These are phyloP conservation scores for Phytophthora palmivora DNA, from an alignment of 352 stramenopile species.

Conservation along the genomic window DNA sequence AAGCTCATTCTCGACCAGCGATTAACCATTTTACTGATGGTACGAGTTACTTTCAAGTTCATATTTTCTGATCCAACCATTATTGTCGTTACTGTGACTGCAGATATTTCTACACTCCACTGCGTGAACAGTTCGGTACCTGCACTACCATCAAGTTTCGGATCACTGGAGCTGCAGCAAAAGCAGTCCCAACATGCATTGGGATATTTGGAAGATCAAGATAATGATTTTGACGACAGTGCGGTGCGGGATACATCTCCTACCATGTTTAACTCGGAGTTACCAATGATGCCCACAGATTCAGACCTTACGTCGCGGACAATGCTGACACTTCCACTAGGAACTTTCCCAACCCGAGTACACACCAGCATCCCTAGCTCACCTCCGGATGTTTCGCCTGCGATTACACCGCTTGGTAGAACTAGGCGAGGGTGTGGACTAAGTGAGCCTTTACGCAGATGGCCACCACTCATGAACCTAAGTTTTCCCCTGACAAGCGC, in stretches of 20 bases:
- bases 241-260: slow-evolving; percentile 1
- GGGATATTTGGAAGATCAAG: slow-evolving; percentile 20
- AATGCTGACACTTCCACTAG: slow-evolving; percentile 6
- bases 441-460: slow-evolving; percentile 33
- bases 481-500: slow-evolving; percentile 73
- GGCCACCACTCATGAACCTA: slow-evolving; percentile 34
- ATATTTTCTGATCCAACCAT: not conserved
- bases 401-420: slow-evolving; percentile 1
- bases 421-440: slow-evolving; percentile 23
- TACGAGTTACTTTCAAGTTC: slow-evolving; percentile 1
- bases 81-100: slow-evolving; percentile 3
- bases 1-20: slow-evolving; percentile 2
- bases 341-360: slow-evolving; percentile 5
- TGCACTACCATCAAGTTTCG: slow-evolving; percentile 30
- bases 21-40: slow-evolving; percentile 36
- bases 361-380: slow-evolving; percentile 5
- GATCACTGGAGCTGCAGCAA: slow-evolving; percentile 17
- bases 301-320: not conserved
- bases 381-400: slow-evolving; percentile 2
- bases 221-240: slow-evolving; percentile 9
- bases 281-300: slow-evolving; percentile 4
- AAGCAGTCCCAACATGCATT: slow-evolving; percentile 14
- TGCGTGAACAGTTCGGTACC: slow-evolving; percentile 18
- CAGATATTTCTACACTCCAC: slow-evolving; percentile 29
- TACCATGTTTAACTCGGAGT: slow-evolving; percentile 7